Evolutionary conservation across 2,329 filamentous ascomycete genomes (phyloP), one percentile per base, ranked within the genome.

Genomic region (Pyrenochaeta sp.): DNA sequence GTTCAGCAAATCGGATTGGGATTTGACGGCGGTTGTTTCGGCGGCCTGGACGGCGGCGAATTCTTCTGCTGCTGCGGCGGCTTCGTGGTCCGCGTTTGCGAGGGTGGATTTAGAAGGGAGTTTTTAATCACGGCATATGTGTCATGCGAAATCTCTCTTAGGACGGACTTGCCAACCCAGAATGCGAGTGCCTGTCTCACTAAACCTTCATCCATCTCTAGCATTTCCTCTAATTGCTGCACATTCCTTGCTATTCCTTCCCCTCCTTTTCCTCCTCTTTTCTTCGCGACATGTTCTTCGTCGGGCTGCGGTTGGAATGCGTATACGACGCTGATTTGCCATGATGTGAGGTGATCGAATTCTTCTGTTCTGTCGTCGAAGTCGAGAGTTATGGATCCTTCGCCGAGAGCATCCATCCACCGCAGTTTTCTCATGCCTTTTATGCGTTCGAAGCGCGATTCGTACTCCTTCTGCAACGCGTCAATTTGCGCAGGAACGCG

Each of bases 271-370:
- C 52, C 46, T 24, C 43, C 12, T 12, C 58, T 66, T 15, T 66
- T 53, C 15, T 56, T 60, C 1, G 47, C 59, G 7, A 54, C 62
- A 47, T 56, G 53, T 30, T 78, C 73, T 15, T 77, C 74, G n/a
- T 71, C 67, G 0, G 74, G 72, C 7, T 82, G 76, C 2, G 79
- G 79, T 59, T 91, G 84, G 73, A 98, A 98, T 0, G 91, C 90
- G 73, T 93, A 88, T 58, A 98, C 92, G 37, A 97, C 90, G 7
- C 90, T 90, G 5, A 93, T 93, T 77, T 97, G 91, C 83, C 92
- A 96, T 0, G 92, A 92, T 59, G 92, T 92, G 64, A 87, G 88
- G 55, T 93, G 90, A 37, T 92, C 88, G 52, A 91, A 85, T 43
- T 85, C 84, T 54, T 97, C 83, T 0, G 85, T 86, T 24, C 95